phyloP scores from a whole-genome alignment of 805 yeast species.

The Candida vaughaniae region DNA sequence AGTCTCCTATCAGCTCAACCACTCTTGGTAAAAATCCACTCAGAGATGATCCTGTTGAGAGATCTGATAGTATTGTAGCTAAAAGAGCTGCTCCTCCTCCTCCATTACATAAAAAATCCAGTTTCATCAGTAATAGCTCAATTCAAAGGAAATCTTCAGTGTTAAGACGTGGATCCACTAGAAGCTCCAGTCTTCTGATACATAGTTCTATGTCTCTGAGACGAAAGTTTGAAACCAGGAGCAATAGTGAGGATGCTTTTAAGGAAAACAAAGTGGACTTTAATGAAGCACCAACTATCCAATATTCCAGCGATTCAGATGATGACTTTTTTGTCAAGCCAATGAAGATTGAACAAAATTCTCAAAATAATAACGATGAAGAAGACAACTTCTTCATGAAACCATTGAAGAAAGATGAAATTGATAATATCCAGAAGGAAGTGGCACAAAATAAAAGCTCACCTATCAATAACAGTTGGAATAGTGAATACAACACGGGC shows the following conservation, averaged over 20 bases:
- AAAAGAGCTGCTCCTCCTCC: conserved; percentile 73
- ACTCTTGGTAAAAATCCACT: conserved; percentile 28
- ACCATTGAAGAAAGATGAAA: conserved; percentile 8
- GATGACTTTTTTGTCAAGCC: conserved; percentile 33
- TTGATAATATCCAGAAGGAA: background rate
- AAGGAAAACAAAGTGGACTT: conserved; percentile 72
- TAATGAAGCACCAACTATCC: conserved; percentile 60
- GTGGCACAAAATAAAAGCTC: background rate
- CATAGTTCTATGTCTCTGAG: conserved; percentile 8
- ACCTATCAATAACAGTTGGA: background rate
- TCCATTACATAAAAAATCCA: conserved; percentile 31
- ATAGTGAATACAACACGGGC: background rate
- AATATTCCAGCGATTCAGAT: conserved; percentile 23
- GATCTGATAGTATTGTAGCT: conserved; percentile 51
- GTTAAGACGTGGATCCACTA: conserved; percentile 9
- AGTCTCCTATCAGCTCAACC: conserved; percentile 36
- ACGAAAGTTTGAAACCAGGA: conserved; percentile 10
- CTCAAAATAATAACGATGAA: conserved; percentile 2
- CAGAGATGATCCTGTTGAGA: conserved; percentile 20
- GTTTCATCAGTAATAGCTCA: conserved; percentile 6
- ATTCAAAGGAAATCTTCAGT: conserved; percentile 7
- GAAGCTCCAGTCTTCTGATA: conserved; percentile 12
- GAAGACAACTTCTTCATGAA: conserved; percentile 66
- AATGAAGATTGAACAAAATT: conserved; percentile 16
- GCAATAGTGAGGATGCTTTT: conserved; percentile 46